Base-by-base conservation (phyloP, 495 filamentous ascomycete species). In the Xylaria sp. region DNA sequence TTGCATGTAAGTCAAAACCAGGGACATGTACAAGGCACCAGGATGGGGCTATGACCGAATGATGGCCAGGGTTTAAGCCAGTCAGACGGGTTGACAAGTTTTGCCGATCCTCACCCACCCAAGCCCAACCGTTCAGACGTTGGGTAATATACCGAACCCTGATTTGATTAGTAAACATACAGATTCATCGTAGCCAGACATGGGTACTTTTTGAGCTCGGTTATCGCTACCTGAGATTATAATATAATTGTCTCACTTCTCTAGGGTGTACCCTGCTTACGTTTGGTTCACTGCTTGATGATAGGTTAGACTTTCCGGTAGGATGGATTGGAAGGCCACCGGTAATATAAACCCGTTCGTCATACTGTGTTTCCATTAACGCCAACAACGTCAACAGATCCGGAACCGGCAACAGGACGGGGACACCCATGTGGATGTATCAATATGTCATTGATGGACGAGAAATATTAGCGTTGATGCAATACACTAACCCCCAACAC, bases 221-320 rank as follows among this genome's bases (percentile, higher is more conserved):
- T 55, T 31, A 31, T 31, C 31, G 52, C 52, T 31, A 14, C 14
- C 26, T 15, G 8, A 31, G 0, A 55, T 55, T 3, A 17, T 2
- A 55, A 31, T 55, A 24, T 17, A 55, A 29, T 17, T 55, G 52
- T 55, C 52, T 55, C 52, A 31, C 52, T 55, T 0, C 52, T 17
- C 26, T 55, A 11, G 48, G 52, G 52, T 55, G 26, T 55, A 55
- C 52, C 52, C 52, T 55, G 52, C 26, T 55, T 55, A 17, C 3
- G 29, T 55, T 26, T 55, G 12, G 26, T 5, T 31, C 26, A 29
- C 14, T 52, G 48, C 48, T 26, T 24, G 9, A 50, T 48, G 19
- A 7, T n/a, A 8, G 24, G 21, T 2, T 26, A 11, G 11, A 26
- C 48, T 52, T 52, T 52, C 3, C 21, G 5, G 8, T n/a, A 11